Conservation (phyloP, 257 asterid species). For the Nyctanthes arbortristis region DNA sequence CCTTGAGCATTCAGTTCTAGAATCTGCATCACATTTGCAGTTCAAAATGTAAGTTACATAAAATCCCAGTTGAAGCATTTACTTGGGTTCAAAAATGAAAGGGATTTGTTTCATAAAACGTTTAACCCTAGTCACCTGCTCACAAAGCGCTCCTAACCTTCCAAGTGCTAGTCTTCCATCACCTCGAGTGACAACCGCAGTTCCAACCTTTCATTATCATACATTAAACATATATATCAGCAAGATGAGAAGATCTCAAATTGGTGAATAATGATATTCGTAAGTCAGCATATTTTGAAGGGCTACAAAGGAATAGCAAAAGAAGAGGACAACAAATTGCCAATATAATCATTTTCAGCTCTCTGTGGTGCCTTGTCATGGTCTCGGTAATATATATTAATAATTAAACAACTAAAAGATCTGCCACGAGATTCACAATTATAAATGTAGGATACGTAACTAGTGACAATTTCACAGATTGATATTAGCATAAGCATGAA, state of each 20-base stretch:
- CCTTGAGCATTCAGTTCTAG: slow-evolving; percentile 86
- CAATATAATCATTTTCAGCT: background rate
- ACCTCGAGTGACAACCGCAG: slow-evolving; percentile 76
- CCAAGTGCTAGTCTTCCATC: slow-evolving; percentile 95
- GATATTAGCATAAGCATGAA: background rate
- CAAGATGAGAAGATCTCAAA: background rate
- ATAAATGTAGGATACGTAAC: background rate
- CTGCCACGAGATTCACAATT: background rate
- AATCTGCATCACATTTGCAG: slow-evolving; percentile 60
- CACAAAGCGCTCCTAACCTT: slow-evolving; percentile 94
- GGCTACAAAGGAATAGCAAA: background rate
- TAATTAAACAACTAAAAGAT: background rate
- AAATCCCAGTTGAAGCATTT: slow-evolving; percentile 10
- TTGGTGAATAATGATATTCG: background rate
- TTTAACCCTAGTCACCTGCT: slow-evolving; percentile 74
- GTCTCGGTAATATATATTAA: background rate
- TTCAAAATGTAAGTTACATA: slow-evolving; percentile 23
- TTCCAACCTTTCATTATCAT: slow-evolving; percentile 62
- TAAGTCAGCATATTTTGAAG: background rate
- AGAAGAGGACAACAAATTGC: background rate
- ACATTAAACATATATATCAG: too few species aligned
- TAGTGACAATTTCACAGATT: background rate
- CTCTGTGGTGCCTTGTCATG: background rate
- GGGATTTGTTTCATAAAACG: too few species aligned
- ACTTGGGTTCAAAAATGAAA: background rate